Conservation (phyloP, 23 red algal species). For the Agarophyton chilense region DNA sequence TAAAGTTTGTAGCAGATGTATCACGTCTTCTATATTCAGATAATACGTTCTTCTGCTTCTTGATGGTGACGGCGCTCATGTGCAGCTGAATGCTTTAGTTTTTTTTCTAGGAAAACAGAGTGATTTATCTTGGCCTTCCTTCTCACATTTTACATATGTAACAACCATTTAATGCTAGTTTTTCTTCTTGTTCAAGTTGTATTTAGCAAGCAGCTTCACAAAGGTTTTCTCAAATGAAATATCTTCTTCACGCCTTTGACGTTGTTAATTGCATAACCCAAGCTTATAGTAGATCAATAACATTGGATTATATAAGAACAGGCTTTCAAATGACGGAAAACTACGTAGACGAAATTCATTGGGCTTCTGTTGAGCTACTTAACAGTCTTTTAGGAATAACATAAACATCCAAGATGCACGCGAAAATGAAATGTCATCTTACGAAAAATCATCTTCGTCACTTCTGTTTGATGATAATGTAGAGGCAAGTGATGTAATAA, state of each 20-base stretch:
- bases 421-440: neutral
- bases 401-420: neutral
- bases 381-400: neutral
- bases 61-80: neutral
- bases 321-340: neutral
- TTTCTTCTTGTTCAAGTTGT: neutral
- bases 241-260: neutral
- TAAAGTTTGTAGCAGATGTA: neutral
- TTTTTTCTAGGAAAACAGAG: neutral
- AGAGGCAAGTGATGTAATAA: neutral
- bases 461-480: neutral
- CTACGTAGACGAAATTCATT: no score
- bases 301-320: neutral
- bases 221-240: neutral
- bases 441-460: neutral
- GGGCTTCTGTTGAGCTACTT: neutral
- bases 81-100: neutral
- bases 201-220: neutral
- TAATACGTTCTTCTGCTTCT: neutral
- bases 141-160: neutral
- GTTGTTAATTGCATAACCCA: neutral
- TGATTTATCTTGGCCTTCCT: neutral
- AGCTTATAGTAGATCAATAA: neutral
- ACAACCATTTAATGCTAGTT: neutral
- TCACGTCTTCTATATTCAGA: neutral